Conservation (phyloP, 2,329 filamentous ascomycete species). For the Trichothecium roseum region DNA sequence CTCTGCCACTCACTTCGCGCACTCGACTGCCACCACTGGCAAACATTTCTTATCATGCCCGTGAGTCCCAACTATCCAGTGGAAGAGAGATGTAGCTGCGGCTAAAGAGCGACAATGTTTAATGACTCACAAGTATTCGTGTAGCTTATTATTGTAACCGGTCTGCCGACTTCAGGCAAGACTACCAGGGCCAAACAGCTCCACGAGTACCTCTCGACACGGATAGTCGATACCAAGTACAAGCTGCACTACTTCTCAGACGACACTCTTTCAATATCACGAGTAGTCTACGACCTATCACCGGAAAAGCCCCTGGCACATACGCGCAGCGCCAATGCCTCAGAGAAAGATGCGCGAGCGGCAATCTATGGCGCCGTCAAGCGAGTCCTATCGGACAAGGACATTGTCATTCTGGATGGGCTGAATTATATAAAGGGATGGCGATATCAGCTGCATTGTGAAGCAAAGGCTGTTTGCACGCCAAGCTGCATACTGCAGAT, state of each 20-base stretch:
- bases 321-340: constrained; percentile 58
- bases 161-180: constrained; percentile 59
- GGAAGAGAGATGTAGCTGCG: too few relatives aligned
- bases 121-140: not conserved
- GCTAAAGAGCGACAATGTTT: not conserved
- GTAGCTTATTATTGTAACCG: constrained; percentile 57
- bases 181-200: constrained; percentile 58
- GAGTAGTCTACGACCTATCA: constrained; percentile 60
- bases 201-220: constrained; percentile 49
- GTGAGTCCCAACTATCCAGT: too few relatives aligned
- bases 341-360: constrained; percentile 75
- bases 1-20: too few relatives aligned
- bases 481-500: constrained; percentile 65
- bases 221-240: constrained; percentile 42
- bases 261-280: constrained; percentile 57
- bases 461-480: constrained; percentile 70
- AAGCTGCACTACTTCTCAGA: constrained; percentile 68
- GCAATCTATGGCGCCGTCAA: constrained; percentile 70
- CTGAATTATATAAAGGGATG: constrained; percentile 87
- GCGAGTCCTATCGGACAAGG: constrained; percentile 58
- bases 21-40: too few relatives aligned
- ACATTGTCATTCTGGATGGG: constrained; percentile 71
- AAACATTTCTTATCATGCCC: too few relatives aligned
- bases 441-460: constrained; percentile 77
- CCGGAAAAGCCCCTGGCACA: constrained; percentile 40